phyloP scores from a whole-genome alignment of 2,329 filamentous ascomycete genomes.

The Zymoseptoria tritici region DNA sequence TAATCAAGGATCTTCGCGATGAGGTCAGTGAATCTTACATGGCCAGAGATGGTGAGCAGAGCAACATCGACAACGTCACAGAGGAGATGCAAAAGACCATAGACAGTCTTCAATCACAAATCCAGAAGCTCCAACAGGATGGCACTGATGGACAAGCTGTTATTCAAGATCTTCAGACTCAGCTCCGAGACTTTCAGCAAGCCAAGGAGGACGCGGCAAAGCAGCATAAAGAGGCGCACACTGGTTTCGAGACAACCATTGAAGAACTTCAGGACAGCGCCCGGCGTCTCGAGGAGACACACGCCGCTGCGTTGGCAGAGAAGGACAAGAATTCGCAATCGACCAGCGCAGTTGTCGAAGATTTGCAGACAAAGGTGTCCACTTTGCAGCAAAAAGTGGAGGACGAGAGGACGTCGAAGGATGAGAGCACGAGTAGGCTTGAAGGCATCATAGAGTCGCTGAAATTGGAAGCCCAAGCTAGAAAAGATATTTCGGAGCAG shows the following conservation, averaged over 20 bases:
- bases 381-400: conserved; percentile 14
- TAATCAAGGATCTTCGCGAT: conserved; percentile 14
- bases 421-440: conserved; percentile 9
- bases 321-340: conserved; percentile 10
- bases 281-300: conserved; percentile 7
- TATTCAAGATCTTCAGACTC: conserved; percentile 12
- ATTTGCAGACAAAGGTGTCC: conserved; percentile 13
- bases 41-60: conserved; percentile 13
- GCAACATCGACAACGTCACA: conserved; percentile 12
- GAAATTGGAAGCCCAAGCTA: conserved; percentile 6
- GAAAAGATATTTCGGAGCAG: conserved; percentile 9
- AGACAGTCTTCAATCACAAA: conserved; percentile 13
- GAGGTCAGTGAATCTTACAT: conserved; percentile 17
- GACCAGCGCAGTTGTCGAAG: conserved; percentile 8
- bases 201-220: conserved; percentile 9
- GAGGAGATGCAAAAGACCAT: conserved; percentile 8
- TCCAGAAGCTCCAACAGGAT: conserved; percentile 19
- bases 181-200: conserved; percentile 11
- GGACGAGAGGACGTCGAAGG: conserved; percentile 10
- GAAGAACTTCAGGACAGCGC: conserved; percentile 9
- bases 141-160: conserved; percentile 15
- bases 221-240: conserved; percentile 10
- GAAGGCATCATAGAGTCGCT: conserved; percentile 10
- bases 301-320: conserved; percentile 3
- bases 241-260: conserved; percentile 2